These are phyloP conservation scores for Solioccasus polychromus DNA, from an alignment of 768 basidiomycete genomes.

Conservation along the genomic window DNA sequence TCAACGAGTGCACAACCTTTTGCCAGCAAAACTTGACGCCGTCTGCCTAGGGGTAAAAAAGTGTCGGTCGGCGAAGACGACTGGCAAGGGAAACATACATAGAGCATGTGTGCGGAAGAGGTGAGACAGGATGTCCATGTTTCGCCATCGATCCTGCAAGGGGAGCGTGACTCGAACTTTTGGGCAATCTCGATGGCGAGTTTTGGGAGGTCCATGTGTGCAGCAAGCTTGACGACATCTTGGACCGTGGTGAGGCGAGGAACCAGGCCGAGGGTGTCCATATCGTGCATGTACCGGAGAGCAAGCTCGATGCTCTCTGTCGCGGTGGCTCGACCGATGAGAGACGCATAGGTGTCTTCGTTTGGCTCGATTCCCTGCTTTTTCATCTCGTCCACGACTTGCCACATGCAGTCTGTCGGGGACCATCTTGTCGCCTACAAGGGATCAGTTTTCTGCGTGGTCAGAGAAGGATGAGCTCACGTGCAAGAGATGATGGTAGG, in stretches of 20 bases:
- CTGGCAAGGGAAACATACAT: constrained; percentile 50
- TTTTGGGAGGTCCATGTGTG: constrained; percentile 51
- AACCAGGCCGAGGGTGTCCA: constrained; percentile 49
- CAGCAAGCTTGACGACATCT: constrained; percentile 51
- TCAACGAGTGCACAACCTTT: constrained; percentile 48
- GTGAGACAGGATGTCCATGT: constrained; percentile 69
- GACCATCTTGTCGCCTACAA: constrained; percentile 45
- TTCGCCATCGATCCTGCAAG: constrained; percentile 48
- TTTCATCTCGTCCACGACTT: constrained; percentile 55
- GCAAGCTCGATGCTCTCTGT: constrained; percentile 63
- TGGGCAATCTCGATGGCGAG: constrained; percentile 71
- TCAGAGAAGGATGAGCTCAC: constrained; percentile 36
- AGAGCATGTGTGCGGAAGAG: constrained; percentile 60
- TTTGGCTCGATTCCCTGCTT: constrained; percentile 47
- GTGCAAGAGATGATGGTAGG: constrained; percentile 59
- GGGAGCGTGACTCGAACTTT: constrained; percentile 54
- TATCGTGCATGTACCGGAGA: constrained; percentile 56
- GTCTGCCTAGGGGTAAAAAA: constrained; percentile 45
- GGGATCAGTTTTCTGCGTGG: constrained; percentile 7
- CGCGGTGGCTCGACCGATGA: constrained; percentile 47
- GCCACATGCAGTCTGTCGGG: constrained; percentile 40
- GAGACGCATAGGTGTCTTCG: constrained; percentile 47
- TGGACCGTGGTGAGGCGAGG: constrained; percentile 51
- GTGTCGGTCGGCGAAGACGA: background rate
- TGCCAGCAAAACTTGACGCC: constrained; percentile 67